Base-by-base conservation (phyloP, 2,329 filamentous ascomycete species). In the Thyridium curvatum region DNA sequence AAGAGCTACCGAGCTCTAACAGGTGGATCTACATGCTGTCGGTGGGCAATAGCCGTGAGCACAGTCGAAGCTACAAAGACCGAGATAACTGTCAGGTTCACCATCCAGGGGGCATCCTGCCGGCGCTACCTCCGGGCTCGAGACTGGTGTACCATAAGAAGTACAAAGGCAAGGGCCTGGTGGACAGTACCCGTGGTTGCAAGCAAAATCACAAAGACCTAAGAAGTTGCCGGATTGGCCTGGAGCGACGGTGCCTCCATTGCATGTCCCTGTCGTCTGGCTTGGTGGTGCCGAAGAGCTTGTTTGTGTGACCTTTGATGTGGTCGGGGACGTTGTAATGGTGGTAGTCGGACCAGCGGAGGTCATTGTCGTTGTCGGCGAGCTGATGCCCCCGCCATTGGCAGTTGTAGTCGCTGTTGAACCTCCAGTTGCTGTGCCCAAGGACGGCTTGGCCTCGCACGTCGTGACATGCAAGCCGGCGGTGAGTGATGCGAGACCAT, bases 401-500 rank as follows among this genome's bases (percentile, higher is more conserved):
- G 40, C 26, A 12, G 40, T 31, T n/a, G 37, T 31, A 6, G 30
- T 34, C 18, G 32, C n/a, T n/a, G n/a, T n/a, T n/a, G n/a, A n/a
- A n/a, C n/a, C n/a, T n/a, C n/a, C n/a, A n/a, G n/a, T n/a, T n/a
- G n/a, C 30, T 4, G 41, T 45, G 8, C 41, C 42, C 9, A 51
- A 31, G 2, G 44, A 46, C 9, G 49, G 46, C 8, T 43, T 42
- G 9, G 49, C 39, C 8, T 32, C 18, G 34, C 55, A 59, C 15
- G 50, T 57, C 33, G 44, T 48, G 12, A 56, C 55, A 17, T 51
- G 47, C 17, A 61, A 45, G 15, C 56, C 55, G 14, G 38, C 42
- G n/a, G 46, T 50, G 12, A 60, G 46, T 1, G 44, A 51, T 3
- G 50, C 43, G 15, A 56, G 47, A 5, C 60, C 65, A 30, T 49